phyloP scores from a whole-genome alignment of 1,284 basidiomycete genomes.

The Naganishia sp. region DNA sequence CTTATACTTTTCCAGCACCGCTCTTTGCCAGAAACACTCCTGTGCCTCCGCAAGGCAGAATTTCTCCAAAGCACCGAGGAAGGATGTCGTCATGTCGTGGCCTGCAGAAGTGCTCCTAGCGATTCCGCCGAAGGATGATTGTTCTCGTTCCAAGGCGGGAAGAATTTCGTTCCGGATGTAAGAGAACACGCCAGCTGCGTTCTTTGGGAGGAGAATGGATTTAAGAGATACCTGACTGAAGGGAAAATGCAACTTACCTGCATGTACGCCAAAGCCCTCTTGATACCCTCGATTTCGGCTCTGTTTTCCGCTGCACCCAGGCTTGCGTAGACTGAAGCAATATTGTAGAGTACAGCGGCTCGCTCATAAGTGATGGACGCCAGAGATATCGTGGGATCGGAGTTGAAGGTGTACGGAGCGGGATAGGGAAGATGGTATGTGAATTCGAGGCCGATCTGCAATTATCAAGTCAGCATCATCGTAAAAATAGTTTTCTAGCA shows the following conservation, averaged over 20 bases:
- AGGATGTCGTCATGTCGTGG: conserved; percentile 66
- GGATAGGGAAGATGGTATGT: conserved; percentile 73
- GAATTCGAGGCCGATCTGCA: conserved; percentile 73
- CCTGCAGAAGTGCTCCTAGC: conserved; percentile 36
- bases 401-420: conserved; percentile 51
- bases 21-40: conserved; percentile 95
- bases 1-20: conserved; percentile 76
- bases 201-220: conserved; percentile 54
- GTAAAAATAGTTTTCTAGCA: not conserved
- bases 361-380: conserved; percentile 78
- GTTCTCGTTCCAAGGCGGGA: conserved; percentile 61
- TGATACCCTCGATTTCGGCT: conserved; percentile 70
- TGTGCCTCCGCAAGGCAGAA: conserved; percentile 93
- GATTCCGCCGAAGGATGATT: conserved; percentile 55
- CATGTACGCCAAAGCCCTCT: conserved; percentile 67
- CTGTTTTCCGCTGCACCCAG: conserved; percentile 61
- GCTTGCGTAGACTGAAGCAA: conserved; percentile 73
- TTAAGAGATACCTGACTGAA: not conserved
- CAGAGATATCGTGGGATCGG: conserved; percentile 64
- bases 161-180: conserved; percentile 65
- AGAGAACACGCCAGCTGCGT: conserved; percentile 72
- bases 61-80: conserved; percentile 67
- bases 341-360: conserved; percentile 74
- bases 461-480: not conserved
- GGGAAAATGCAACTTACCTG: conserved; percentile 60